Conservation (phyloP, 2,329 filamentous ascomycete species). For the Torrubiella hemipterigena region DNA sequence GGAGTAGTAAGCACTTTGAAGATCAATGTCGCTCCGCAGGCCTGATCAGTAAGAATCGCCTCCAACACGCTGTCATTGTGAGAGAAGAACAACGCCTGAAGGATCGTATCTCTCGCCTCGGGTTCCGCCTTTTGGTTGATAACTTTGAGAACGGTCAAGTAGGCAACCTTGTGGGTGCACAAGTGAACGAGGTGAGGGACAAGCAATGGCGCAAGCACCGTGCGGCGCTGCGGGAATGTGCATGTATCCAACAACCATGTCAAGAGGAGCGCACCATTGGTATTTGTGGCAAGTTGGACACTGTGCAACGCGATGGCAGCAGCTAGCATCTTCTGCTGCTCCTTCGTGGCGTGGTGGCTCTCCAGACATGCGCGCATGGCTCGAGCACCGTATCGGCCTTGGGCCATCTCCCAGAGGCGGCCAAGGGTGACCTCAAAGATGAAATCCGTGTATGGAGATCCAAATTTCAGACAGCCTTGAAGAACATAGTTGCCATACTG, state of each 20-base stretch:
- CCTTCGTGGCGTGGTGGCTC: constrained; percentile 87
- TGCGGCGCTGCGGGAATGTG: constrained; percentile 84
- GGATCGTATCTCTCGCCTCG: constrained; percentile 79
- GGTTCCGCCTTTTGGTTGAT: constrained; percentile 95
- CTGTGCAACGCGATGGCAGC: constrained; percentile 93
- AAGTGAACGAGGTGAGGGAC: constrained; percentile 89
- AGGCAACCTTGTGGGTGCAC: constrained; percentile 97
- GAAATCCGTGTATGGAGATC: constrained; percentile 80
- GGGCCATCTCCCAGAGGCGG: constrained; percentile 84
- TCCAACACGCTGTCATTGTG: constrained; percentile 77
- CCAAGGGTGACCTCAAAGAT: constrained; percentile 97
- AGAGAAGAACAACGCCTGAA: constrained; percentile 88
- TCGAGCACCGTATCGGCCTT: constrained; percentile 86
- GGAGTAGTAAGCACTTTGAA: constrained; percentile 98
- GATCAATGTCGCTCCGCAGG: constrained; percentile 87
- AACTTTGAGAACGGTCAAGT: constrained; percentile 91
- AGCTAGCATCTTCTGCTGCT: constrained; percentile 90
- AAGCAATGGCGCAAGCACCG: constrained; percentile 80
- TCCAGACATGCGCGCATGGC: constrained; percentile 96
- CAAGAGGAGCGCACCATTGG: constrained; percentile 83
- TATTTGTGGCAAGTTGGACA: constrained; percentile 89
- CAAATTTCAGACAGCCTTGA: constrained; percentile 91
- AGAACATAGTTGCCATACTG: constrained; percentile 98
- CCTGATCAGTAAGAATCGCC: constrained; percentile 81
- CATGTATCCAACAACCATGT: constrained; percentile 99